Percentiles rank a stretch among this genome's conserved stretches.
Evolutionary conservation across 2,329 filamentous ascomycete species (phyloP).

Genomic region (Lithohypha guttulata): DNA sequence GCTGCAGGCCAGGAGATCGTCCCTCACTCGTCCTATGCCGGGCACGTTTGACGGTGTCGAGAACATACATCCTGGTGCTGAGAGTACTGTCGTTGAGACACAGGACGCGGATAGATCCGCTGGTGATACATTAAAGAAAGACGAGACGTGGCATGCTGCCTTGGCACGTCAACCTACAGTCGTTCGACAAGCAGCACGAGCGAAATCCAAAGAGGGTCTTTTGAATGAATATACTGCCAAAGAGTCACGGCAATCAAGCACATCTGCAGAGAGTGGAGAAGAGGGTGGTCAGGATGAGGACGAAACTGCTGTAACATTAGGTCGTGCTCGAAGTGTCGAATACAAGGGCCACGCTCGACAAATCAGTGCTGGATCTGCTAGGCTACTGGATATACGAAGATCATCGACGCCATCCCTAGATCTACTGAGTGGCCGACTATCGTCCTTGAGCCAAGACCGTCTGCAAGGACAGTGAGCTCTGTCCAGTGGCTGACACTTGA

Average conservation of each 20-base stretch:
- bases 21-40: constrained; percentile 25
- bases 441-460: neutral
- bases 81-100: constrained; percentile 17
- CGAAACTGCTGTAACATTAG: constrained; percentile 19
- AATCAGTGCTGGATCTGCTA: constrained; percentile 68
- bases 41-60: constrained; percentile 25
- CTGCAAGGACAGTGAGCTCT: no score
- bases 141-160: constrained; percentile 40
- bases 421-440: neutral
- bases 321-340: constrained; percentile 60
- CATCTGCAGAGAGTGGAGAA: constrained; percentile 27
- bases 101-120: constrained; percentile 13
- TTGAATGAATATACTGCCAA: constrained; percentile 39
- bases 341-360: constrained; percentile 57
- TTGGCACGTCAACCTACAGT: constrained; percentile 52
- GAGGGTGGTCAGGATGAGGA: constrained; percentile 22
- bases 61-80: constrained; percentile 37
- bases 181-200: constrained; percentile 47
- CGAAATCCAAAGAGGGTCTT: constrained; percentile 53
- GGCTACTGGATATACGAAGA: constrained; percentile 56
- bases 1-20: constrained; percentile 34
- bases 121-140: constrained; percentile 21
- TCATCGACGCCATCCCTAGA: constrained; percentile 41
- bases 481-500: no score
- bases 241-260: constrained; percentile 25